Evolutionary conservation across 805 yeast species (phyloP).

Genomic region (Candida sanyiensis): DNA sequence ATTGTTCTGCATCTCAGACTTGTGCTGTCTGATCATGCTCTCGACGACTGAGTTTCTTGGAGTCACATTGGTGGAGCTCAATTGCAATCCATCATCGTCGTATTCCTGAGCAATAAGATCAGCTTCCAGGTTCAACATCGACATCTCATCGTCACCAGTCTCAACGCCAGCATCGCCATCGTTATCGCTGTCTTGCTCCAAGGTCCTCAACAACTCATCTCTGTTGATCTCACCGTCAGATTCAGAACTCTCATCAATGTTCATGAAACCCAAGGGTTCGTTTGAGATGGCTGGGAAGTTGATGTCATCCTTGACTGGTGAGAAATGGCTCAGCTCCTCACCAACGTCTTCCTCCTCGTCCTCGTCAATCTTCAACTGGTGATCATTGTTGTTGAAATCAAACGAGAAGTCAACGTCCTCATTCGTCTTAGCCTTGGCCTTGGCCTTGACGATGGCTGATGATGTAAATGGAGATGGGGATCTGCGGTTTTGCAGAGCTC

Average conservation of each 20-base stretch:
- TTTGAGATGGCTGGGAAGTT: constrained; percentile 16
- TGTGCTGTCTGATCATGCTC: constrained; percentile 36
- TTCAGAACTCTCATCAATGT: constrained; percentile 27
- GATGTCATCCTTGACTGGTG: constrained; percentile 13
- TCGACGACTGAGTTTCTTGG: constrained; percentile 31
- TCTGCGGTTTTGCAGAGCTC: constrained; percentile 43
- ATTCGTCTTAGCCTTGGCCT: constrained; percentile 8
- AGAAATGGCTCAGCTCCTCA: constrained; percentile 37
- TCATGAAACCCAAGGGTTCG: constrained; percentile 22
- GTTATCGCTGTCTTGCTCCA: constrained; percentile 29
- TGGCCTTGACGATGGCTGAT: constrained; percentile 15
- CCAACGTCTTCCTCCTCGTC: constrained; percentile 59
- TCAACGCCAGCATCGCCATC: constrained; percentile 34
- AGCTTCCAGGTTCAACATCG: constrained; percentile 36
- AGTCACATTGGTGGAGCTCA: constrained; percentile 26
- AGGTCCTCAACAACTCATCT: constrained; percentile 36
- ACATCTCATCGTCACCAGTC: constrained; percentile 30
- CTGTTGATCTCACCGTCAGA: constrained; percentile 61
- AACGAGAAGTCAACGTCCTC: constrained; percentile 38
- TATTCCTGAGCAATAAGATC: constrained; percentile 38
- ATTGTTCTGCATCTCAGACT: constrained; percentile 37
- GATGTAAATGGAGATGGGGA: constrained; percentile 27
- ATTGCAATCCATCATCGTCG: constrained; percentile 23
- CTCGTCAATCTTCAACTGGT: constrained; percentile 28
- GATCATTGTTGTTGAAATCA: constrained; percentile 37